Conservation (phyloP, 805 yeast genomes). For the Hanseniaspora thailandica region DNA sequence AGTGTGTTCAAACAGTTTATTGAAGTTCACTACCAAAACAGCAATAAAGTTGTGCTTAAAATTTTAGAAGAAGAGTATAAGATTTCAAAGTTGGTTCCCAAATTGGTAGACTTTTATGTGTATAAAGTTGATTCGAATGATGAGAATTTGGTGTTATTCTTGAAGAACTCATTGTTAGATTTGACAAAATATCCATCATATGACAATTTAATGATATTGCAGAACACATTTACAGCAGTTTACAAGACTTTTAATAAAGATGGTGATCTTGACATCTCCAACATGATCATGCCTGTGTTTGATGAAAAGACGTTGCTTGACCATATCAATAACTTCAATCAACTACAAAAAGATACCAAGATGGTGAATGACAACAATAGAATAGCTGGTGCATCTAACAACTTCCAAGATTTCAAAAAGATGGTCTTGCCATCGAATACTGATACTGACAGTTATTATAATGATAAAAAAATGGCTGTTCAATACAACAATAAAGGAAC, state of each 20-base stretch:
- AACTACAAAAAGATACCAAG: neutral
- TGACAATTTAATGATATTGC: conserved; percentile 27
- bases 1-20: neutral
- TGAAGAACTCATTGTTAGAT: conserved; percentile 42
- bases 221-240: conserved; percentile 21
- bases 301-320: conserved; percentile 13
- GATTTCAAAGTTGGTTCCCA: conserved; percentile 36
- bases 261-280: neutral
- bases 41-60: conserved; percentile 28
- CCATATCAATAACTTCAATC: conserved; percentile 5
- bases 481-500: conserved; percentile 15
- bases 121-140: conserved; percentile 31
- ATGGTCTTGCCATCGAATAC: conserved; percentile 15
- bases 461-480: neutral
- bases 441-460: neutral
- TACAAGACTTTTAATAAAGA: neutral
- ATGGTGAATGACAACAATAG: conserved; percentile 29
- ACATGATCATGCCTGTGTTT: neutral
- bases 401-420: conserved; percentile 16
- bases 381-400: conserved; percentile 10
- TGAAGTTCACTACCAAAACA: neutral
- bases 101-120: conserved; percentile 48
- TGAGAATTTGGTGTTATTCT: conserved; percentile 40
- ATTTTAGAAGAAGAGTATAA: conserved; percentile 52
- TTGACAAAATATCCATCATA: conserved; percentile 33